These are phyloP conservation scores for Thraustochytrium striatum DNA, from an alignment of 352 stramenopile genomes.

Conservation along the genomic window DNA sequence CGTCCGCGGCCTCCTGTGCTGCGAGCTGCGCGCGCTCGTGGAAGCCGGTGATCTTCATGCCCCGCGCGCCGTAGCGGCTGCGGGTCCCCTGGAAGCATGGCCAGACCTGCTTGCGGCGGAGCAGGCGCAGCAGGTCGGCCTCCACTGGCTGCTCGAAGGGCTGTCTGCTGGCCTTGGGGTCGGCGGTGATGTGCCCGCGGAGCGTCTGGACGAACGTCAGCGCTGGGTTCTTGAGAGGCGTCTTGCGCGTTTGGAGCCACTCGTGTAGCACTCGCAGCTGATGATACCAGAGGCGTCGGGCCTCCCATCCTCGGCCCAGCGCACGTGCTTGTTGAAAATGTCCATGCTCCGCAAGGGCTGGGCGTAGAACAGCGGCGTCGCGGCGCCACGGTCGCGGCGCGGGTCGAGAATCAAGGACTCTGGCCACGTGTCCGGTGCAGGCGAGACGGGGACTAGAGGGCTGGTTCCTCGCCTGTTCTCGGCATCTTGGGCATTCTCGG, in stretches of 20 bases:
- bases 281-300: background rate
- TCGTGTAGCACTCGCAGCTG: background rate
- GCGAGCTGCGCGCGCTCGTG: background rate
- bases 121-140: background rate
- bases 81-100: background rate
- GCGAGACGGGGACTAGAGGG: too few species aligned
- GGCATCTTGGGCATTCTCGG: too few species aligned
- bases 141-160: background rate
- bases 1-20: background rate
- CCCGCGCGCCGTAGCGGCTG: background rate
- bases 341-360: too few species aligned
- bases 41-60: background rate
- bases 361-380: too few species aligned
- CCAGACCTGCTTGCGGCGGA: background rate
- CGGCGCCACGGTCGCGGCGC: too few species aligned
- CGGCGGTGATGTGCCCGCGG: background rate
- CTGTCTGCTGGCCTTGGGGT: background rate
- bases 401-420: too few species aligned
- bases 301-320: background rate
- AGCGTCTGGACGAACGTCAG: background rate
- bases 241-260: background rate
- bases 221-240: background rate
- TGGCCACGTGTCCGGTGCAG: too few species aligned
- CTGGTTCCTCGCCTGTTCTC: too few species aligned
- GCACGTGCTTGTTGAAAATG: background rate